A percentile compares a stretch with the other conserved stretches of the same genome.
phyloP scores from a whole-genome alignment of 1,284 basidiomycete genomes.

The Ganoderma boninense region DNA sequence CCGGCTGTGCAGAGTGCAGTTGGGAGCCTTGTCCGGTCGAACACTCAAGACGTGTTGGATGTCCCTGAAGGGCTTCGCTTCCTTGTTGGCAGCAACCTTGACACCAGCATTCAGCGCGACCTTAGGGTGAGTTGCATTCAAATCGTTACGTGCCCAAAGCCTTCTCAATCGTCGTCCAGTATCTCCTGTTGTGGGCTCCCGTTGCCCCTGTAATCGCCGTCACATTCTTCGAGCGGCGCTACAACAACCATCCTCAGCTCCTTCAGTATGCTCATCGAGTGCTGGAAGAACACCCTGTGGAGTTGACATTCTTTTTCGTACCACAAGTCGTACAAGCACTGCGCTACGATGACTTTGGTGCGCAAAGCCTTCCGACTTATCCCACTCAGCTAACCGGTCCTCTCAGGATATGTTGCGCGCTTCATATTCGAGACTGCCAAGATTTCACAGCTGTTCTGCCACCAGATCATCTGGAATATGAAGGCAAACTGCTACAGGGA shows the following conservation, averaged over 20 bases:
- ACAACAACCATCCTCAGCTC: constrained; percentile 85
- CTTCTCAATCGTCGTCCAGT: constrained; percentile 50
- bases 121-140: constrained; percentile 65
- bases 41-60: constrained; percentile 77
- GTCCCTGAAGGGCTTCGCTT: constrained; percentile 83
- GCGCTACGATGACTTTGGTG: constrained; percentile 87
- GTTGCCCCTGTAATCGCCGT: constrained; percentile 90
- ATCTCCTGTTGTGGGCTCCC: constrained; percentile 89
- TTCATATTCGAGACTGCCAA: constrained; percentile 99
- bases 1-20: constrained; percentile 74
- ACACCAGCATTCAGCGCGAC: constrained; percentile 65
- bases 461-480: constrained; percentile 99
- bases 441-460: constrained; percentile 98
- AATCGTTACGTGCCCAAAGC: not conserved
- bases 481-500: constrained; percentile 98
- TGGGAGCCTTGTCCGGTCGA: constrained; percentile 75
- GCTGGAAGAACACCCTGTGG: constrained; percentile 93
- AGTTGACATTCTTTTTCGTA: constrained; percentile 98
- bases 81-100: constrained; percentile 80
- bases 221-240: constrained; percentile 88
- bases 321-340: constrained; percentile 98
- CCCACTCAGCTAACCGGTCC: not conserved
- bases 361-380: constrained; percentile 22
- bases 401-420: constrained; percentile 87
- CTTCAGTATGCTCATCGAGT: constrained; percentile 98